phyloP scores from a whole-genome alignment of 2,329 filamentous ascomycete genomes.

The Rhynchosporium secalis region DNA sequence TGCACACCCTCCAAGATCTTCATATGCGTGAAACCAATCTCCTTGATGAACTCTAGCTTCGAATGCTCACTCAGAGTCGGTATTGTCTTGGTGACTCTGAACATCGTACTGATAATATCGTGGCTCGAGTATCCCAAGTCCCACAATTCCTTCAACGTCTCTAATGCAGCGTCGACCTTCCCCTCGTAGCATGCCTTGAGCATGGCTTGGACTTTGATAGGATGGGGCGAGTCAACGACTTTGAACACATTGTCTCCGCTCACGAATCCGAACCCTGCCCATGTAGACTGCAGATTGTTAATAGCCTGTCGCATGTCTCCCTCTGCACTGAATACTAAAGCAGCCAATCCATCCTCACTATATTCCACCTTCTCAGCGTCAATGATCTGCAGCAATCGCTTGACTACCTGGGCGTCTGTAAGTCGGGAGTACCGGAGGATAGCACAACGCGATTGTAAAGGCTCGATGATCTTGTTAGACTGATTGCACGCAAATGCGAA shows the following conservation, averaged over 20 bases:
- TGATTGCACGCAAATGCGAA: slow-evolving; percentile 99
- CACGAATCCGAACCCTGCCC: slow-evolving; percentile 94
- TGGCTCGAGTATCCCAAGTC: slow-evolving; percentile 95
- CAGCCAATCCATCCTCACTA: slow-evolving; percentile 90
- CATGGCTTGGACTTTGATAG: slow-evolving; percentile 98
- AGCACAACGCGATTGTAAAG: slow-evolving; percentile 93
- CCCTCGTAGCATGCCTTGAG: slow-evolving; percentile 95
- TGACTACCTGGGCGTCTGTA: slow-evolving; percentile 89
- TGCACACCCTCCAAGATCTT: slow-evolving; percentile 97
- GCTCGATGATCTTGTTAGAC: slow-evolving; percentile 99
- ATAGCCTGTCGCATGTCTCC: slow-evolving; percentile 99
- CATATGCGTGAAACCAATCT: slow-evolving; percentile 99
- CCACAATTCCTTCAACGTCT: slow-evolving; percentile 88
- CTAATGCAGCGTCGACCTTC: slow-evolving; percentile 83
- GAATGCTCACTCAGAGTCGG: slow-evolving; percentile 89
- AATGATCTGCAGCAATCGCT: slow-evolving; percentile 87
- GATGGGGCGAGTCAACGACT: slow-evolving; percentile 95
- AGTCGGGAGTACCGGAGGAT: slow-evolving; percentile 92
- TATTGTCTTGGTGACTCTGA: slow-evolving; percentile 95
- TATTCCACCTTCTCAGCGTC: slow-evolving; percentile 88
- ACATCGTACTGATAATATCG: slow-evolving; percentile 99
- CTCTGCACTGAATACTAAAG: slow-evolving; percentile 95
- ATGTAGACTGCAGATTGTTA: slow-evolving; percentile 95
- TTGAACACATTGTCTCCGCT: slow-evolving; percentile 97
- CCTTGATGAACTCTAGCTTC: slow-evolving; percentile 96